Base-by-base conservation (phyloP, 2,329 filamentous ascomycete species). In the Monosporascus sp. region DNA sequence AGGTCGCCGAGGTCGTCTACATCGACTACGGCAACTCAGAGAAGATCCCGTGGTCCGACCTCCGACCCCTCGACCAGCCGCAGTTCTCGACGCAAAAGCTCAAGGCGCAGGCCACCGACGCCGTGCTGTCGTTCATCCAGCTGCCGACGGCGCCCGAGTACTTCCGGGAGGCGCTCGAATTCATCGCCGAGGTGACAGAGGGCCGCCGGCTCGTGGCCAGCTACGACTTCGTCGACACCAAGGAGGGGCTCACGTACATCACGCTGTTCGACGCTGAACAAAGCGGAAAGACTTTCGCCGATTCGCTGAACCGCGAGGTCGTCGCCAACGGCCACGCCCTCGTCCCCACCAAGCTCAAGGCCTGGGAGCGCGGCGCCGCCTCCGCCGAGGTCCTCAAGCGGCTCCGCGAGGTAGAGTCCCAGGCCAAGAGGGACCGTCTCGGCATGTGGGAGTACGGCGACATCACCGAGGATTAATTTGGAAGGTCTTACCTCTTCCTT, bases 381-480 rank as follows among this genome's bases (percentile, higher is more conserved):
- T 89, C 90, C 46, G 81, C 81, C 53, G 81, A 88, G 36, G 84
- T 91, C 44, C 73, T 96, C 58, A 82, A 84, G 70, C 82, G 83
- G 62, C 75, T 97, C 57, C 86, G 83, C 66, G 81, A 87, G 70
- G 82, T 87, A 50, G 87, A 96, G 77, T 78, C 81, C 37, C 79
- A 87, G 70, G 93, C 93, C 5, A 96, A 95, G 82, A 77, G 82
- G 52, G 85, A 86, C 53, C 84, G 91, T 58, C 79, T 85, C 61
- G 94, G 94, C 44, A 94, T 96, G 82, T 99, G 93, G 92, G 94
- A 99, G 81, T 99, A 97, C 73, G 94, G 94, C 62, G 94, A 97
- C 71, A 80, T 96, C 67, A 96, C 91, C 16, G 92, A 96, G 76
- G 91, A 96, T 67, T 91, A 84, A 70, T 38, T n/a, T 5, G 16